Percentiles rank a stretch among this genome's conserved stretches.
Evolutionary conservation across 2,329 filamentous ascomycete species (phyloP).

Genomic region (Podosphaera aphanis): DNA sequence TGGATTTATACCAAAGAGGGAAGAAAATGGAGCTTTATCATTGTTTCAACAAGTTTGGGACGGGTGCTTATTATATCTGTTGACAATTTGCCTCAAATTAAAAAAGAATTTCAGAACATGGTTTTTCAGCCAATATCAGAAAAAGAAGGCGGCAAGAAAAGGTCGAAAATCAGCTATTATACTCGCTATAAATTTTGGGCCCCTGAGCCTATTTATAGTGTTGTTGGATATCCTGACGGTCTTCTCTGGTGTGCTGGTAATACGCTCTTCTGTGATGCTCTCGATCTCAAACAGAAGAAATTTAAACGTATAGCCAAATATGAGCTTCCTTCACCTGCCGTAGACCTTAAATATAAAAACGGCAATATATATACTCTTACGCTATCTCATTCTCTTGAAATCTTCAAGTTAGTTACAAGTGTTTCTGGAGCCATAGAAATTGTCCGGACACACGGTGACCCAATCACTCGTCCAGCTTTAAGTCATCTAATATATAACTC

Average conservation of each 20-base stretch:
- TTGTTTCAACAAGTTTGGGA: conserved; percentile 32
- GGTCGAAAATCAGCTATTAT: conserved; percentile 25
- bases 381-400: conserved; percentile 27
- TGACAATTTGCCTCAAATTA: conserved; percentile 9
- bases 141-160: not conserved
- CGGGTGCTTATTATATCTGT: conserved; percentile 32
- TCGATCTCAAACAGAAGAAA: conserved; percentile 27
- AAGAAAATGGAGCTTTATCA: conserved; percentile 37
- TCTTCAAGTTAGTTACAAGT: conserved; percentile 22
- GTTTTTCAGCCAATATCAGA: not conserved
- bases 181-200: conserved; percentile 26
- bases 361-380: conserved; percentile 28
- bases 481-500: conserved; percentile 8
- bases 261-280: conserved; percentile 30
- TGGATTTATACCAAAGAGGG: conserved; percentile 36
- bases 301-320: conserved; percentile 24
- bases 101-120: conserved; percentile 1
- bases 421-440: conserved; percentile 9
- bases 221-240: conserved; percentile 29
- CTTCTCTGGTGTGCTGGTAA: conserved; percentile 32
- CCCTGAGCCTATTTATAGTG: conserved; percentile 28
- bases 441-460: conserved; percentile 13
- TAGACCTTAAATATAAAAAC: conserved; percentile 23
- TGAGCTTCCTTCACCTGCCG: conserved; percentile 29
- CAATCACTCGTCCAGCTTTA: conserved; percentile 13